Evolutionary conservation across 306 rosid species (phyloP).

Genomic region (Casuarina cunninghamiana): DNA sequence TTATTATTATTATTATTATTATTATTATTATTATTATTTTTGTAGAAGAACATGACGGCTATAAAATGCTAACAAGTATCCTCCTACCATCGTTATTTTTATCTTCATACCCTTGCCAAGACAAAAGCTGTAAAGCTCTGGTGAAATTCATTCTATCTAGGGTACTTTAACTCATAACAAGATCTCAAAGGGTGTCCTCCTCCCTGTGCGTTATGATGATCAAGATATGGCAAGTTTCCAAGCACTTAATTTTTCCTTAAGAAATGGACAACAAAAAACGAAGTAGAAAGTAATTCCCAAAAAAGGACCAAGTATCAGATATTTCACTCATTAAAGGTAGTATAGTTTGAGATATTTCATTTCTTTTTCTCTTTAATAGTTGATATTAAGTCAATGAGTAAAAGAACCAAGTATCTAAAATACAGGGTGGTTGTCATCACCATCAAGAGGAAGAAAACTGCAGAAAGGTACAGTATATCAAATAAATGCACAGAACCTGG

Average conservation of each 20-base stretch:
- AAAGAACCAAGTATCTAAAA: not conserved
- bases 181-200: not conserved
- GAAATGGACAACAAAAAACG: not conserved
- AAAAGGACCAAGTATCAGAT: conserved; percentile 12
- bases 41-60: not conserved
- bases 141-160: conserved; percentile 8
- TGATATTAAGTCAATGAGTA: not conserved
- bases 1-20: too few species aligned
- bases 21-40: too few species aligned
- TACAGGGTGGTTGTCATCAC: conserved; percentile 6
- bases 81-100: not conserved
- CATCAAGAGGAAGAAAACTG: conserved; percentile 9
- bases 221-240: not conserved
- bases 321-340: conserved; percentile 15
- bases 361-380: conserved; percentile 5
- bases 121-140: not conserved
- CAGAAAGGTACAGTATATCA: conserved; percentile 4
- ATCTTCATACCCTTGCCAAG: not conserved
- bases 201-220: not conserved
- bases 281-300: not conserved
- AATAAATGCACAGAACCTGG: conserved; percentile 55
- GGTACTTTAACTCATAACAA: conserved; percentile 6
- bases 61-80: not conserved
- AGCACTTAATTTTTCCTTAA: not conserved
- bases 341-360: not conserved